Evolutionary conservation across 129 eudicot species (phyloP).

Genomic region (Artemisia tridentata): DNA sequence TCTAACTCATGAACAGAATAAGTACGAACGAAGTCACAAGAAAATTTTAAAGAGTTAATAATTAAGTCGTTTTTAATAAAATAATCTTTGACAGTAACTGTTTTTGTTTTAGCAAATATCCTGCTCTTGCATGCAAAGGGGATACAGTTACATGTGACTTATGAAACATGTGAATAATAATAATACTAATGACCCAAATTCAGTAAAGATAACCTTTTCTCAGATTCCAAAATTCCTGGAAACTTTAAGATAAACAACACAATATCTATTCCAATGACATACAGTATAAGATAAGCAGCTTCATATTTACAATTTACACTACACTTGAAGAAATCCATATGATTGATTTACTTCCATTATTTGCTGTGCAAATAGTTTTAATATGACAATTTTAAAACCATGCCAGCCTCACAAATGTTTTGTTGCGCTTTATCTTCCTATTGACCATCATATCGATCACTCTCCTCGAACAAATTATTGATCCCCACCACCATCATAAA

Average conservation of each 20-base stretch:
- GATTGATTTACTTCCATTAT: background rate
- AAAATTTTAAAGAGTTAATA: background rate
- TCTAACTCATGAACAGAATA: conserved; percentile 29
- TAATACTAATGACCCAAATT: background rate
- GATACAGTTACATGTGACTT: background rate
- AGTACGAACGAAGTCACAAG: conserved; percentile 30
- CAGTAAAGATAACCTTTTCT: conserved; percentile 18
- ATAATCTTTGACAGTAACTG: background rate
- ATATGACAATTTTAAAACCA: conserved; percentile 1
- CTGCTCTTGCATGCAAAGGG: conserved; percentile 34
- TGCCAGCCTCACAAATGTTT: conserved; percentile 36
- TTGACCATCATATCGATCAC: conserved; percentile 32
- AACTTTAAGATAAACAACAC: conserved; percentile 4
- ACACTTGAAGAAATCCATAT: background rate
- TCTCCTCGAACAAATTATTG: conserved; percentile 31
- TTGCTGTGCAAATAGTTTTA: background rate
- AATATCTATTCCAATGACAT: too few species aligned
- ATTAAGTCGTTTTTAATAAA: background rate
- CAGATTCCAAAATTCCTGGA: conserved; percentile 32
- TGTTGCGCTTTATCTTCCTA: conserved; percentile 26
- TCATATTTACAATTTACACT: too few species aligned
- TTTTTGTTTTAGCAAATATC: background rate
- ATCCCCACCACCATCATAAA: conserved; percentile 23
- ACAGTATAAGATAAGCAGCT: too few species aligned
- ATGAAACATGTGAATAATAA: conserved; percentile 21